Evolutionary conservation across 225 moss, liverwort and hornwort genomes (phyloP).

Genomic region (Sphagnum tenellum): DNA sequence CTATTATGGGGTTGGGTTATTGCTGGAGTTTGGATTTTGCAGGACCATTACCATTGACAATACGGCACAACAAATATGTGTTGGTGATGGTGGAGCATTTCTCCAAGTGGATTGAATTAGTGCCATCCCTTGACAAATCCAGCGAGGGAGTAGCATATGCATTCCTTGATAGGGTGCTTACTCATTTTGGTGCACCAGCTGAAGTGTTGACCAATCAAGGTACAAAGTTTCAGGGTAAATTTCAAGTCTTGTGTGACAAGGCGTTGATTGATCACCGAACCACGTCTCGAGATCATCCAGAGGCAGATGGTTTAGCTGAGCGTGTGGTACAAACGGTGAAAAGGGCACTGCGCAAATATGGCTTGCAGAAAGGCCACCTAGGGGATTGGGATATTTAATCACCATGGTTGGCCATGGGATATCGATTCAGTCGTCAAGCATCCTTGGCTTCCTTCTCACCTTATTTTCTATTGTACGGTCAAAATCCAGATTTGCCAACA

Average conservation of each 20-base stretch:
- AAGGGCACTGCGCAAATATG: constrained; percentile 4
- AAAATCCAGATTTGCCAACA: background rate
- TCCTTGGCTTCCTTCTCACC: constrained; percentile 1
- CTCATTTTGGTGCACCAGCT: no score
- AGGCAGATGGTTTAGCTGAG: constrained; percentile 3
- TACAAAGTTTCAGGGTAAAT: constrained; percentile 5
- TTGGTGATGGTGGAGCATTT: no score
- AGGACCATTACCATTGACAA: no score
- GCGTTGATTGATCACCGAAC: constrained; percentile 8
- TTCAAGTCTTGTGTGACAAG: constrained; percentile 6
- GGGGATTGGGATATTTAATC: constrained; percentile 6
- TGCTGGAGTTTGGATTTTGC: no score
- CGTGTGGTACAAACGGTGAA: constrained; percentile 7
- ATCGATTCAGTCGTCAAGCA: background rate
- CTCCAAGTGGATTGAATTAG: no score
- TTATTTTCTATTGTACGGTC: constrained; percentile 1
- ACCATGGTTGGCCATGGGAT: constrained; percentile 5
- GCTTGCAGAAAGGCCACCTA: background rate
- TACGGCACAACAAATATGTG: no score
- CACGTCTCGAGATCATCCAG: constrained; percentile 5
- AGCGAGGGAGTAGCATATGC: no score
- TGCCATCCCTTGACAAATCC: no score
- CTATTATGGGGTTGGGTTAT: no score
- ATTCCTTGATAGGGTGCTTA: no score
- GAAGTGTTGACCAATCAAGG: no score